Percentiles rank a stretch among this genome's conserved stretches.
phyloP scores from a whole-genome alignment of 345 rosid species.

The Stellera chamaejasme region DNA sequence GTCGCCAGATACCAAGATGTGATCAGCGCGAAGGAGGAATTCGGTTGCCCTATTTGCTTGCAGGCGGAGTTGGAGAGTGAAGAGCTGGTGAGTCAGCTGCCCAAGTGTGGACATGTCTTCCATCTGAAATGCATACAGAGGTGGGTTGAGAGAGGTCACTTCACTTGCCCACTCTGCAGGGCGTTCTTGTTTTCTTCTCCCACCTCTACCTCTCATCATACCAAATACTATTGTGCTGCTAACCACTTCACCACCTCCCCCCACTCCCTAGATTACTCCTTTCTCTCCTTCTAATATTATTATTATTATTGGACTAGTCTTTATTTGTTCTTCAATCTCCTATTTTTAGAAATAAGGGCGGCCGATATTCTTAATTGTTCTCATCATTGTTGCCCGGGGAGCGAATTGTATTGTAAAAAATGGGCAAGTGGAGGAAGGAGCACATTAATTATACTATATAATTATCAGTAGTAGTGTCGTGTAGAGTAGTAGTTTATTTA shows the following conservation, averaged over 20 bases:
- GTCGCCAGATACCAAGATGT: conserved; percentile 28
- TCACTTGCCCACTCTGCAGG: conserved; percentile 83
- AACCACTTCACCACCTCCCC: neutral
- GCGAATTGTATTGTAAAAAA: no score
- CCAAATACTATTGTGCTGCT: neutral
- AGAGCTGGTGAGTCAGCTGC: conserved; percentile 44
- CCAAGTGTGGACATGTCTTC: conserved; percentile 57
- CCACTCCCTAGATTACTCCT: neutral
- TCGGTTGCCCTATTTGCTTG: conserved; percentile 60
- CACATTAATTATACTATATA: no score
- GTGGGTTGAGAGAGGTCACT: conserved; percentile 47
- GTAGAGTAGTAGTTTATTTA: no score
- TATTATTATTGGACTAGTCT: no score
- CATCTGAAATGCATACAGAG: conserved; percentile 50
- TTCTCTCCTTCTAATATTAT: no score
- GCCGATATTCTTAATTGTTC: no score
- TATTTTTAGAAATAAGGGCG: no score
- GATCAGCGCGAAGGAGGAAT: conserved; percentile 12
- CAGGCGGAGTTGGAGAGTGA: conserved; percentile 32
- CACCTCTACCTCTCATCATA: neutral
- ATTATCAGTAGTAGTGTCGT: no score
- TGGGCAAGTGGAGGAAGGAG: no score
- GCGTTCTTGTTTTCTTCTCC: conserved; percentile 23
- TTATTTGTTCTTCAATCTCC: no score
- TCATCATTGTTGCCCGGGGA: no score